phyloP scores from a whole-genome alignment of 495 filamentous ascomycete species.

The Penicillium maclennaniae region DNA sequence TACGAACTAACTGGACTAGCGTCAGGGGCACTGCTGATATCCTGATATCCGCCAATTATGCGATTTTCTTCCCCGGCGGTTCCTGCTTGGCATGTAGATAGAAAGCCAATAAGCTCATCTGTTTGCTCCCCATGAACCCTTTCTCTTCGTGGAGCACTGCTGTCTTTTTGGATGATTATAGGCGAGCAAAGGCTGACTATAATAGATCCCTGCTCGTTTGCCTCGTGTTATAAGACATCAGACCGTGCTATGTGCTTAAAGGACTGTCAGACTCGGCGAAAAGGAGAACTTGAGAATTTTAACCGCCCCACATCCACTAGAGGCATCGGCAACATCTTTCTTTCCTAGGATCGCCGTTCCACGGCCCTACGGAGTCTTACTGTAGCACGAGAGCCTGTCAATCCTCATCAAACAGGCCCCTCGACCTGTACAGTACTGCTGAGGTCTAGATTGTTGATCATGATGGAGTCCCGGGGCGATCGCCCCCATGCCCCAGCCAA shows the following conservation, averaged over 20 bases:
- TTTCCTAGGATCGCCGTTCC: background rate
- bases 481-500: constrained; percentile 39
- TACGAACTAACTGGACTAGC: constrained; percentile 2
- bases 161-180: background rate
- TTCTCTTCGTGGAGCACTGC: background rate
- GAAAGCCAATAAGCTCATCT: constrained; percentile 16
- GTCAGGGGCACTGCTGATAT: constrained; percentile 15
- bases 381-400: constrained; percentile 1
- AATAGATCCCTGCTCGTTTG: background rate
- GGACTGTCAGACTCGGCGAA: background rate
- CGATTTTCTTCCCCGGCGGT: constrained; percentile 15
- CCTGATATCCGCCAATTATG: constrained; percentile 7
- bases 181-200: background rate
- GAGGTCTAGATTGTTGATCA: constrained; percentile 23
- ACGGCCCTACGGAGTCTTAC: background rate
- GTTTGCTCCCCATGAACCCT: constrained; percentile 2
- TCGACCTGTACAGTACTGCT: background rate
- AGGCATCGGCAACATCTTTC: background rate
- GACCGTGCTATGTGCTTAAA: too few relatives aligned
- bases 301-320: constrained; percentile 1
- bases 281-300: background rate
- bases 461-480: background rate
- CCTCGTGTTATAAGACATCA: too few relatives aligned
- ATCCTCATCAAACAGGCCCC: constrained; percentile 20
- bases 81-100: constrained; percentile 23